These are phyloP conservation scores for Suillus subaureus DNA, from an alignment of 768 basidiomycete species.

Conservation along the genomic window DNA sequence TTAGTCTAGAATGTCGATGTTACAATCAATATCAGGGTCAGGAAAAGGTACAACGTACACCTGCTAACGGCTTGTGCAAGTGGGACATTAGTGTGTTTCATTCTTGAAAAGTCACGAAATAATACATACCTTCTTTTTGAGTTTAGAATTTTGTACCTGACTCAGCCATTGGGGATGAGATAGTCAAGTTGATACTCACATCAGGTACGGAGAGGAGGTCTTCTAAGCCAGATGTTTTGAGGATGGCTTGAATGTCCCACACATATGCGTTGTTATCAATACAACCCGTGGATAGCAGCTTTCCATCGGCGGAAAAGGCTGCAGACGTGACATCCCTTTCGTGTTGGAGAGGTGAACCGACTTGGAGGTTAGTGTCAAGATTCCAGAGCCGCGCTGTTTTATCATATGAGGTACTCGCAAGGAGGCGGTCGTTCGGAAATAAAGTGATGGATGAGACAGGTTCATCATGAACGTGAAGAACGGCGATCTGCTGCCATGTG, in stretches of 20 bases:
- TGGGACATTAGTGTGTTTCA: background rate
- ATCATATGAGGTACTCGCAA: background rate
- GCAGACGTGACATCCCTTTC: fast-evolving
- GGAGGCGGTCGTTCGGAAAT: background rate
- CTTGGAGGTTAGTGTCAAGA: background rate
- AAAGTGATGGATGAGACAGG: background rate
- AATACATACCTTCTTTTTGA: background rate
- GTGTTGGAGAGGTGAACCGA: background rate
- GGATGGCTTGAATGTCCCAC: background rate
- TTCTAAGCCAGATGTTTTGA: background rate
- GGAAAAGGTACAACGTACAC: background rate
- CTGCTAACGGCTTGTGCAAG: background rate
- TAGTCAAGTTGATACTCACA: background rate
- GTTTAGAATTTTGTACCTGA: background rate
- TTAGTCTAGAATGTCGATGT: background rate
- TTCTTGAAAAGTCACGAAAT: background rate
- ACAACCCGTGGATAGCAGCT: background rate
- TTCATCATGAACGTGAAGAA: too few species aligned
- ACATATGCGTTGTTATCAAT: background rate
- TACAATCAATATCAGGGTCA: background rate
- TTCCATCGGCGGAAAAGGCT: background rate
- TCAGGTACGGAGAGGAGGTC: background rate
- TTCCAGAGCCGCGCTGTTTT: background rate
- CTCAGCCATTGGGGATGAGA: background rate
- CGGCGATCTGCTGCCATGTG: too few species aligned